Conservation (phyloP, 331 rosid species). For the Pyracantha coccinea region DNA sequence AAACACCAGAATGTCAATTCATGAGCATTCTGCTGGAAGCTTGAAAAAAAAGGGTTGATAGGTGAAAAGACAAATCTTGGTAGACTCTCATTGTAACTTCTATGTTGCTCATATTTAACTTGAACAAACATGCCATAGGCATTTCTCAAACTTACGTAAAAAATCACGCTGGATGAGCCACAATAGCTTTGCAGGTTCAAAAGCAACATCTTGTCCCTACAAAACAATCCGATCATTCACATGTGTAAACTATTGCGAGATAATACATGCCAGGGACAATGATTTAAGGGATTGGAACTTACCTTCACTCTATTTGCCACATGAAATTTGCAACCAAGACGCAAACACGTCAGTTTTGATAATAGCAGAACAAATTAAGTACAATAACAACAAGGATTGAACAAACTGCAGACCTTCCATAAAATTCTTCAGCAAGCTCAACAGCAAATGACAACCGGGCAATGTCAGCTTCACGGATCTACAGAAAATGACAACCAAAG, state of each 20-base stretch:
- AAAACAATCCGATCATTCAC: slow-evolving; percentile 18
- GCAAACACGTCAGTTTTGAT: slow-evolving; percentile 30
- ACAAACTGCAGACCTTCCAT: slow-evolving; percentile 74
- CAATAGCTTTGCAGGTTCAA: slow-evolving; percentile 96
- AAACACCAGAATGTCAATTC: slow-evolving; percentile 15
- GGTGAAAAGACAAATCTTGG: neutral
- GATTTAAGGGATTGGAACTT: slow-evolving; percentile 17
- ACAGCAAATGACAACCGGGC: slow-evolving; percentile 94
- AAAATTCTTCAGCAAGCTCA: slow-evolving; percentile 99
- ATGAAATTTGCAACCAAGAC: slow-evolving; percentile 28
- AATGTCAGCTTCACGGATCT: slow-evolving; percentile 99
- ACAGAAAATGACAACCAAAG: slow-evolving; percentile 13
- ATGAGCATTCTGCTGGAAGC: neutral
- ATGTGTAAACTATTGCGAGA: neutral
- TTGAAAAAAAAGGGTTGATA: neutral
- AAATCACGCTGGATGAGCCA: slow-evolving; percentile 99
- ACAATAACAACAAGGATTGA: neutral
- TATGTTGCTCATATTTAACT: neutral
- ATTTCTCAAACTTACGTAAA: slow-evolving; percentile 56
- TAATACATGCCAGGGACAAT: neutral
- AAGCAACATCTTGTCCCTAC: slow-evolving; percentile 94
- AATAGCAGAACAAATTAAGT: neutral
- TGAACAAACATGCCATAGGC: neutral
- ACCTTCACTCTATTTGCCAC: slow-evolving; percentile 86
- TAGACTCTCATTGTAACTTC: neutral